Conservation (phyloP, 352 stramenopile genomes). For the Phytophthora pisi region DNA sequence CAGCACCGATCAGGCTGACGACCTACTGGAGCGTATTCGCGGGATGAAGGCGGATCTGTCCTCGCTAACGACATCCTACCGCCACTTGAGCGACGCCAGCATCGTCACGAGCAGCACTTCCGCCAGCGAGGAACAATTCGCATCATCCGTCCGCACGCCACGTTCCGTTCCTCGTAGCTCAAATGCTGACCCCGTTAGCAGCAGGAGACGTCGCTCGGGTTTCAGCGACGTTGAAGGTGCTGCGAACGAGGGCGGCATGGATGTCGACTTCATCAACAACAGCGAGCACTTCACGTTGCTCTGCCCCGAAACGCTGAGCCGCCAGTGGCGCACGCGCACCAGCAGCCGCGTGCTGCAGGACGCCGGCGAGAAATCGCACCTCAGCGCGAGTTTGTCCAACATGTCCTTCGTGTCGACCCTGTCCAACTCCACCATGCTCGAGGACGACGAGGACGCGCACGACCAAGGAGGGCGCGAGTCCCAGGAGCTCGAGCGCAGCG, state of each 20-base stretch:
- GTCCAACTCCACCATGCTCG: slow-evolving; percentile 41
- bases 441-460: slow-evolving; percentile 28
- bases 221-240: slow-evolving; percentile 9
- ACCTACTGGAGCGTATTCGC: slow-evolving; percentile 57
- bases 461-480: slow-evolving; percentile 14
- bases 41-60: slow-evolving; percentile 62
- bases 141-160: background rate
- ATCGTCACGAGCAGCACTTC: slow-evolving; percentile 25
- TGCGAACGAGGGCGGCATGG: slow-evolving; percentile 25
- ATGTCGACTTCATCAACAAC: slow-evolving; percentile 61
- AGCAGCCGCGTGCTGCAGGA: slow-evolving; percentile 43
- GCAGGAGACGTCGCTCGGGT: slow-evolving; percentile 5
- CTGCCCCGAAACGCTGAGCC: slow-evolving; percentile 47
- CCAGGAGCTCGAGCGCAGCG: slow-evolving; percentile 25
- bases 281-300: slow-evolving; percentile 66
- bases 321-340: slow-evolving; percentile 27
- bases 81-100: slow-evolving; percentile 15
- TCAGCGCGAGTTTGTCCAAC: slow-evolving; percentile 42
- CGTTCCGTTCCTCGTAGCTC: background rate
- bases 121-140: slow-evolving; percentile 2
- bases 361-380: slow-evolving; percentile 46
- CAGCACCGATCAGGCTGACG: slow-evolving; percentile 30
- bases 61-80: slow-evolving; percentile 30
- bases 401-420: slow-evolving; percentile 48
- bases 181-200: slow-evolving; percentile 6